phyloP scores from a whole-genome alignment of 1,284 basidiomycete species.

The Peniophora sp. region DNA sequence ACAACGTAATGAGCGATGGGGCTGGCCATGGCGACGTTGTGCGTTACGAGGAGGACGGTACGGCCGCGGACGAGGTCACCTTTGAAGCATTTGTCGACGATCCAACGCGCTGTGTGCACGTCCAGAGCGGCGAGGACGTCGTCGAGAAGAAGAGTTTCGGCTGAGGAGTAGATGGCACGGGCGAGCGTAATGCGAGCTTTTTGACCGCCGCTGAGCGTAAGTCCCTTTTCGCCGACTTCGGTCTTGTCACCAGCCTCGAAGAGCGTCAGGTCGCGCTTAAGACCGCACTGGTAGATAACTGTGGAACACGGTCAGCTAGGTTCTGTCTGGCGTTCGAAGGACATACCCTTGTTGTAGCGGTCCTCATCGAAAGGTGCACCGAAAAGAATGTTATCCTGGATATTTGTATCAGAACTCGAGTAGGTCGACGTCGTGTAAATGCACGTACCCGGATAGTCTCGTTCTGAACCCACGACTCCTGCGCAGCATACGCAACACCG shows the following conservation, averaged over 20 bases:
- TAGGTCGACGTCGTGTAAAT: neutral
- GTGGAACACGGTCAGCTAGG: no score
- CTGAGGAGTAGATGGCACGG: constrained; percentile 59
- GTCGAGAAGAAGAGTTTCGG: constrained; percentile 55
- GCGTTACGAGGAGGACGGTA: constrained; percentile 72
- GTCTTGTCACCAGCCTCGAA: constrained; percentile 71
- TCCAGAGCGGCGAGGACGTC: constrained; percentile 57
- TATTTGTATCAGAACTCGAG: neutral
- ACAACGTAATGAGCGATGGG: constrained; percentile 61
- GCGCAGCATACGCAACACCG: constrained; percentile 69
- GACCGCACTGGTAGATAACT: constrained; percentile 55
- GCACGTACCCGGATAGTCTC: constrained; percentile 32
- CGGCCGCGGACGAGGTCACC: constrained; percentile 63
- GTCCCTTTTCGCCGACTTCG: constrained; percentile 61
- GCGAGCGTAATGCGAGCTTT: constrained; percentile 67
- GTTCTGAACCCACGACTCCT: constrained; percentile 72
- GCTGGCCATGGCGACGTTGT: constrained; percentile 62
- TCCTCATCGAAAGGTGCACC: constrained; percentile 33
- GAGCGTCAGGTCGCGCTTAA: constrained; percentile 54
- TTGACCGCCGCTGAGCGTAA: constrained; percentile 34
- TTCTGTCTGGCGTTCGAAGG: no score
- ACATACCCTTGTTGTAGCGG: constrained; percentile 35
- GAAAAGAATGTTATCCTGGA: constrained; percentile 37
- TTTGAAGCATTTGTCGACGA: constrained; percentile 67
- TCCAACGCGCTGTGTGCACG: constrained; percentile 66